phyloP scores from a whole-genome alignment of 1,284 basidiomycete genomes.

The Puccinia horiana region DNA sequence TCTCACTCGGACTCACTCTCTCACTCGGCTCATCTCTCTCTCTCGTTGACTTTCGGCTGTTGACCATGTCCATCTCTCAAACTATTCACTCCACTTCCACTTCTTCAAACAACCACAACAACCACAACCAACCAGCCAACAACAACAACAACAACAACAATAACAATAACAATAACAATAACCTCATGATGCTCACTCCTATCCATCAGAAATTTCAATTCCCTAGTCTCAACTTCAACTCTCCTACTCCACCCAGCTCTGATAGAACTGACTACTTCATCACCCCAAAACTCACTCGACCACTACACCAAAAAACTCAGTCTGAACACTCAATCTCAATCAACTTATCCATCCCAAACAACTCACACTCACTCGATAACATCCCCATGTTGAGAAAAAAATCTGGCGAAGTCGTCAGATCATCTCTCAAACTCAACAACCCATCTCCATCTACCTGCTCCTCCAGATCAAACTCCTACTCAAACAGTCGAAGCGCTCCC shows the following conservation, averaged over 20 bases:
- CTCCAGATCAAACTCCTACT: constrained; percentile 29
- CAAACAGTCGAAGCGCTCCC: constrained; percentile 61
- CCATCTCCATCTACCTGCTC: constrained; percentile 51
- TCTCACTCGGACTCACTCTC: too few relatives aligned
- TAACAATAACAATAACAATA: too few relatives aligned
- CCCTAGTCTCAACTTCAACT: constrained; percentile 22
- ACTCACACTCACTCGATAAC: neutral
- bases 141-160: neutral
- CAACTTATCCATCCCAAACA: neutral
- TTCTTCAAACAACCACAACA: neutral
- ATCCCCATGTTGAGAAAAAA: constrained; percentile 73
- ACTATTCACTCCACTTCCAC: neutral
- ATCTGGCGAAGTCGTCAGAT: constrained; percentile 86
- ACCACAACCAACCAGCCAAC: neutral
- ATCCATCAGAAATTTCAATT: neutral
- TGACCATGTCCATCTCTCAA: neutral
- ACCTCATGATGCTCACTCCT: neutral
- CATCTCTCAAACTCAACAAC: constrained; percentile 67
- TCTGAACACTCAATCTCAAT: constrained; percentile 4
- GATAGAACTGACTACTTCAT: neutral
- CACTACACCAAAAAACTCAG: constrained; percentile 35
- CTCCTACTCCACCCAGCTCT: neutral
- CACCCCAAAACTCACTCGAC: constrained; percentile 3
- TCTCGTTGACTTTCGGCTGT: too few relatives aligned
- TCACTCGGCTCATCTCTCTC: too few relatives aligned